phyloP scores from a whole-genome alignment of 257 asterid species.

The Apocynum venetum region DNA sequence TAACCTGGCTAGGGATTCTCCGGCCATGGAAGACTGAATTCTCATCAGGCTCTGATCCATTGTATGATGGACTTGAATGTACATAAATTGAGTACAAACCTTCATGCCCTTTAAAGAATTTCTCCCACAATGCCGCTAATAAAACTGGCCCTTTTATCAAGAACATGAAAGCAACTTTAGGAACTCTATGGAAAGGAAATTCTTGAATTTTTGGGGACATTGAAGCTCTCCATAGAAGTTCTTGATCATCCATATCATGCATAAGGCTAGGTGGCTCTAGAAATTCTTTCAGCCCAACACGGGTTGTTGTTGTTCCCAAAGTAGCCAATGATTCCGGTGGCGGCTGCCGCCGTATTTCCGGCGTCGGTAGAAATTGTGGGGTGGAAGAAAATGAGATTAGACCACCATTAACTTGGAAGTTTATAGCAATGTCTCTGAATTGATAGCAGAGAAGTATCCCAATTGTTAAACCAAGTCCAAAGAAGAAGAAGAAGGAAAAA shows the following conservation, averaged over 20 bases:
- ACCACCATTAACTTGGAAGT: slow-evolving; percentile 47
- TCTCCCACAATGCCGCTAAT: slow-evolving; percentile 44
- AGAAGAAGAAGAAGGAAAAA: slow-evolving; percentile 11
- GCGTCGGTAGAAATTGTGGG: slow-evolving; percentile 9
- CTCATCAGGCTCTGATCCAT: slow-evolving; percentile 27
- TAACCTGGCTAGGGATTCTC: slow-evolving; percentile 80
- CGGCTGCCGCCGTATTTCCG: background rate
- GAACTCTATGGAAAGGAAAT: slow-evolving; percentile 26
- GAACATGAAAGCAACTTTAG: slow-evolving; percentile 49
- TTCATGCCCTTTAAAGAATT: slow-evolving; percentile 35
- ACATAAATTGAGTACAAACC: slow-evolving; percentile 41
- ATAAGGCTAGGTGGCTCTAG: slow-evolving; percentile 23
- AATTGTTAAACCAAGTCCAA: slow-evolving; percentile 46
- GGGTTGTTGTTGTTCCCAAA: background rate
- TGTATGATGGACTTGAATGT: slow-evolving; percentile 33
- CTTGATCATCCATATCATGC: slow-evolving; percentile 57
- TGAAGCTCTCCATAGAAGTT: slow-evolving; percentile 54
- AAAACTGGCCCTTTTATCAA: slow-evolving; percentile 34
- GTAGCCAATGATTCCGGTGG: background rate
- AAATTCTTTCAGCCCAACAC: slow-evolving; percentile 8
- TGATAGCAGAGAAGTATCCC: slow-evolving; percentile 53
- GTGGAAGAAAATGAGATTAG: slow-evolving; percentile 38
- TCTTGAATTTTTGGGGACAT: slow-evolving; percentile 38
- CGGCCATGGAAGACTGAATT: slow-evolving; percentile 62
- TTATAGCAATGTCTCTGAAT: slow-evolving; percentile 44